Evolutionary conservation across 352 stramenopile species (phyloP).

Genomic region (Globisporangium polare): DNA sequence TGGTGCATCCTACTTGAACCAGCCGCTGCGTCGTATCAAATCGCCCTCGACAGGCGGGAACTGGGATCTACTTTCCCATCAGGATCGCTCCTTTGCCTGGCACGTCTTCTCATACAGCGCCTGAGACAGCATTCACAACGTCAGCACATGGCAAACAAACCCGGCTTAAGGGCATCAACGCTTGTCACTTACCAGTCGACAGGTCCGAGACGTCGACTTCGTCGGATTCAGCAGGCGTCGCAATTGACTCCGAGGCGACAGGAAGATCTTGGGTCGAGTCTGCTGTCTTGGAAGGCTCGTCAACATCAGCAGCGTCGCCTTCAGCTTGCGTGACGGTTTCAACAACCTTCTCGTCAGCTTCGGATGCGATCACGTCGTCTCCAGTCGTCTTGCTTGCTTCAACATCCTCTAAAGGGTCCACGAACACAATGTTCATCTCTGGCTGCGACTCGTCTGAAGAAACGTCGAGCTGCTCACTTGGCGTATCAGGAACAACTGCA

Average conservation of each 20-base stretch:
- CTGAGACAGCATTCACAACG: background rate
- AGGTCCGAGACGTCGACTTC: background rate
- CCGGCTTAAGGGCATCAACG: background rate
- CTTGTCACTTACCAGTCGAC: background rate
- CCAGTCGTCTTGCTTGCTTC: background rate
- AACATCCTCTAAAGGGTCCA: background rate
- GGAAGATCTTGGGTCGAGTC: background rate
- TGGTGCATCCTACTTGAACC: background rate
- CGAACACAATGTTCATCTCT: background rate
- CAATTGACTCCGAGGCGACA: background rate
- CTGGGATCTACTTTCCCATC: background rate
- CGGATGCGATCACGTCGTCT: background rate
- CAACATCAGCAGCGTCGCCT: background rate
- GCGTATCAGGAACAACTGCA: background rate
- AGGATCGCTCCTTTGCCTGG: background rate
- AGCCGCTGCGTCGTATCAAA: background rate
- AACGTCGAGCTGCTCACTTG: background rate
- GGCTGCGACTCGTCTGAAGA: background rate
- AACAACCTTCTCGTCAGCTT: background rate
- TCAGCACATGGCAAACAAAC: background rate
- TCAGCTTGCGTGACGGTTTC: background rate
- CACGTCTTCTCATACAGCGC: background rate
- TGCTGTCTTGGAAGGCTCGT: background rate
- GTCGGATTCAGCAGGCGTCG: background rate
- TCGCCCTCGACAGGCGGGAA: background rate